These are phyloP conservation scores for Capsicum pubescens DNA, from an alignment of 257 asterid genomes.

Conservation along the genomic window DNA sequence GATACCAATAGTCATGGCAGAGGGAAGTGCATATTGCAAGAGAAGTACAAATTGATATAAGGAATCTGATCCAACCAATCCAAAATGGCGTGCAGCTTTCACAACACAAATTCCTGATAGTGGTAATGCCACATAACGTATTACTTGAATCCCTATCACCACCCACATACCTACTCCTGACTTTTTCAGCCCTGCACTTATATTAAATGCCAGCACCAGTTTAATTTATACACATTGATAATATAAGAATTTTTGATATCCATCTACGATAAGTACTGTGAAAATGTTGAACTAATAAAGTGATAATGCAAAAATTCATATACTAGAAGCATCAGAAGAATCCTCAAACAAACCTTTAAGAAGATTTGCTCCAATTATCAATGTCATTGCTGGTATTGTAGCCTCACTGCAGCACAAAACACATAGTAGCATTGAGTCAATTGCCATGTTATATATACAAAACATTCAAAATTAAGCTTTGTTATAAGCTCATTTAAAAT, in stretches of 20 bases:
- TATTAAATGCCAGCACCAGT: background rate
- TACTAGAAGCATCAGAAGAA: no score
- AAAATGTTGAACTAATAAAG: no score
- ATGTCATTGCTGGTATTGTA: slow-evolving; percentile 39
- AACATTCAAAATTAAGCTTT: background rate
- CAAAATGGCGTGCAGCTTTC: slow-evolving; percentile 38
- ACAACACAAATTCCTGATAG: slow-evolving; percentile 40
- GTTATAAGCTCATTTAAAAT: no score
- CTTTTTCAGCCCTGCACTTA: slow-evolving; percentile 38
- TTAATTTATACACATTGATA: slow-evolving; percentile 1
- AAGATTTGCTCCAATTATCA: slow-evolving; percentile 42
- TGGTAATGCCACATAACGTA: slow-evolving; percentile 39
- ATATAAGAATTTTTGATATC: background rate
- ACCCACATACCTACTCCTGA: slow-evolving; percentile 33
- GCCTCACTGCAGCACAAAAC: slow-evolving; percentile 34
- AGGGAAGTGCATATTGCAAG: slow-evolving; percentile 48
- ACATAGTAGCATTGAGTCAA: background rate
- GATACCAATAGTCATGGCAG: slow-evolving; percentile 47
- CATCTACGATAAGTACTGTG: no score
- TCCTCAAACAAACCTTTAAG: slow-evolving; percentile 27
- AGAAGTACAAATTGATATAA: slow-evolving; percentile 47
- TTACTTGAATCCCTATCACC: slow-evolving; percentile 37
- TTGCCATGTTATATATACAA: background rate
- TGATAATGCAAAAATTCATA: no score
- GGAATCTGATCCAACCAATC: slow-evolving; percentile 47